These are phyloP conservation scores for Cantharellus cinnabarinus DNA, from an alignment of 768 basidiomycete species.

Conservation along the genomic window DNA sequence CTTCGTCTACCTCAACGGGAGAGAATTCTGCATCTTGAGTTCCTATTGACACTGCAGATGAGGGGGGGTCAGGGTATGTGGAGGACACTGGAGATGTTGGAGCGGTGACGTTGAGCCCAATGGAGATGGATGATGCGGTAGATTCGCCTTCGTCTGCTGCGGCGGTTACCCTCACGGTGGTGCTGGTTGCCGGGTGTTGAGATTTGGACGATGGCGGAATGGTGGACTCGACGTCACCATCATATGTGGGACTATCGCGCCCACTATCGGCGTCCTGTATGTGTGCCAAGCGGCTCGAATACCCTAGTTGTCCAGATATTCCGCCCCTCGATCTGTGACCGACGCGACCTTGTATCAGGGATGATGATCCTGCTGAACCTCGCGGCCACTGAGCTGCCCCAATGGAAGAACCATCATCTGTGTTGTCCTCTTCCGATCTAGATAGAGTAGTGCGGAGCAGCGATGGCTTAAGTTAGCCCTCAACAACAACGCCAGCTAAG, in stretches of 20 bases:
- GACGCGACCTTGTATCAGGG: background rate
- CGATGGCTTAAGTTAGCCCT: background rate
- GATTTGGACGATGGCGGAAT: conserved; percentile 20
- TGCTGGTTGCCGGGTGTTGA: background rate
- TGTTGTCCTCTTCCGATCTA: background rate
- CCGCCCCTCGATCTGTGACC: background rate
- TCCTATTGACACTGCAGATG: background rate
- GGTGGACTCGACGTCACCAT: conserved; percentile 72
- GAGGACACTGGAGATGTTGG: background rate
- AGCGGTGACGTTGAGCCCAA: background rate
- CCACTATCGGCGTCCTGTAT: conserved; percentile 35
- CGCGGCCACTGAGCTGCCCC: background rate
- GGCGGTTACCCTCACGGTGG: background rate
- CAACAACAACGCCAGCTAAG: background rate
- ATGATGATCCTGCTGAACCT: background rate
- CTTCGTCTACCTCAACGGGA: background rate
- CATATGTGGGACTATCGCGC: conserved; percentile 73
- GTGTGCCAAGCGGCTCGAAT: background rate
- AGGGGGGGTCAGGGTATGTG: background rate
- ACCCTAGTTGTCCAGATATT: background rate
- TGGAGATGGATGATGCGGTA: conserved; percentile 3
- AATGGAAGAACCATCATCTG: background rate
- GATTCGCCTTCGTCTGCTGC: background rate
- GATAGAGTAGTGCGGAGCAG: background rate
- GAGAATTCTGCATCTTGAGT: background rate